These are phyloP conservation scores for Tephrocybe sp. DNA, from an alignment of 768 basidiomycete species.

Conservation along the genomic window DNA sequence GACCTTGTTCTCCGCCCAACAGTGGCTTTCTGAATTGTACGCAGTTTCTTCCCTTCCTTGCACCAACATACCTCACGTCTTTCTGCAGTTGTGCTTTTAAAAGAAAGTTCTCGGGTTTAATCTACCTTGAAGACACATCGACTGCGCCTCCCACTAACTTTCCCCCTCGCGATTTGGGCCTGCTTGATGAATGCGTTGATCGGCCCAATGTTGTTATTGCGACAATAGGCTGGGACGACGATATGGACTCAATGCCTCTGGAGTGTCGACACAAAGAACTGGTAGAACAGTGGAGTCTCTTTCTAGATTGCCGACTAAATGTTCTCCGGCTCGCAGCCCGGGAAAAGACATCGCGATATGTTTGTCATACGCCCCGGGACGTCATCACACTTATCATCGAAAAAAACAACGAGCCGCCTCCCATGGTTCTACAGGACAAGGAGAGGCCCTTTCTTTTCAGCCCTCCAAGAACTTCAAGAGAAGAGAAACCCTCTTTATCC, in stretches of 20 bases:
- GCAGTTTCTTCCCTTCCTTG: not conserved
- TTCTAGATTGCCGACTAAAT: constrained; percentile 12
- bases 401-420: constrained; percentile 5
- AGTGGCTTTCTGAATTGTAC: constrained; percentile 14
- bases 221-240: constrained; percentile 12
- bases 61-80: not conserved
- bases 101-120: constrained; percentile 14
- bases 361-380: constrained; percentile 10
- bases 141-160: not conserved
- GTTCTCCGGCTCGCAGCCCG: constrained; percentile 10
- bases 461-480: too few species aligned
- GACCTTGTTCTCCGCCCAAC: constrained; percentile 1
- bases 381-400: constrained; percentile 7
- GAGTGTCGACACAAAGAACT: constrained; percentile 10
- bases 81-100: constrained; percentile 1
- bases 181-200: constrained; percentile 11
- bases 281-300: constrained; percentile 11
- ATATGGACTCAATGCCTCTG: not conserved
- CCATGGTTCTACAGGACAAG: too few species aligned
- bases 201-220: constrained; percentile 7
- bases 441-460: too few species aligned
- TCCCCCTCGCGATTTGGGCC: constrained; percentile 1
- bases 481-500: too few species aligned
- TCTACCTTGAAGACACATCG: constrained; percentile 11
- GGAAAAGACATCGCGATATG: constrained; percentile 5